Percentiles rank a stretch among this genome's conserved stretches.
These are phyloP conservation scores for Ampelocalamus luodianensis DNA, from an alignment of 176 grass and related monocot species.

Conservation along the genomic window DNA sequence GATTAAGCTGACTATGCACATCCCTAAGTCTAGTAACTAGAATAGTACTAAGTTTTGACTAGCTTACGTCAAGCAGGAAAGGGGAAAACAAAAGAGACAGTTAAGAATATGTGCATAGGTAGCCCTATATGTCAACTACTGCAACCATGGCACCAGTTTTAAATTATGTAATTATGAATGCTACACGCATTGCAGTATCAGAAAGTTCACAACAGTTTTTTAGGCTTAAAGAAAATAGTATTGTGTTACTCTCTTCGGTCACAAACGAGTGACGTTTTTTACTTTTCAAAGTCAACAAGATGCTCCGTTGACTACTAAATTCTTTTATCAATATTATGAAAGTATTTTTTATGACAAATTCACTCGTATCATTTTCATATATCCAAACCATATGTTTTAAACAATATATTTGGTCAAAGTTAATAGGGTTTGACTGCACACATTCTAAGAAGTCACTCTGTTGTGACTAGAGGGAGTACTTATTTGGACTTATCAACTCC, in stretches of 20 bases:
- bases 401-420: no score
- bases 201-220: no score
- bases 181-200: not conserved
- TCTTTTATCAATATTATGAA: no score
- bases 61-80: not conserved
- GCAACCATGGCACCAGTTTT: not conserved
- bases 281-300: no score
- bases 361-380: no score
- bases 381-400: no score
- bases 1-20: slow-evolving; percentile 22
- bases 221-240: not conserved
- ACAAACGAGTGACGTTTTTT: no score
- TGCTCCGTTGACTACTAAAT: no score
- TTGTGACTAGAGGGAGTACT: no score
- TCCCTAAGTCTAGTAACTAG: not conserved
- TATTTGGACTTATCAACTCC: not conserved
- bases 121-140: not conserved
- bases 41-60: not conserved
- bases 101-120: not conserved
- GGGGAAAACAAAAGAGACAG: not conserved
- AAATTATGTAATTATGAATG: not conserved
- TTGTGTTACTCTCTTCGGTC: not conserved
- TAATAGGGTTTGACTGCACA: no score
- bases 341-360: no score
- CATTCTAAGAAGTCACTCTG: no score